Percentiles rank a stretch among this genome's conserved stretches.
Evolutionary conservation across 1,284 basidiomycete genomes (phyloP).

Genomic region (Takashimella tepidaria): DNA sequence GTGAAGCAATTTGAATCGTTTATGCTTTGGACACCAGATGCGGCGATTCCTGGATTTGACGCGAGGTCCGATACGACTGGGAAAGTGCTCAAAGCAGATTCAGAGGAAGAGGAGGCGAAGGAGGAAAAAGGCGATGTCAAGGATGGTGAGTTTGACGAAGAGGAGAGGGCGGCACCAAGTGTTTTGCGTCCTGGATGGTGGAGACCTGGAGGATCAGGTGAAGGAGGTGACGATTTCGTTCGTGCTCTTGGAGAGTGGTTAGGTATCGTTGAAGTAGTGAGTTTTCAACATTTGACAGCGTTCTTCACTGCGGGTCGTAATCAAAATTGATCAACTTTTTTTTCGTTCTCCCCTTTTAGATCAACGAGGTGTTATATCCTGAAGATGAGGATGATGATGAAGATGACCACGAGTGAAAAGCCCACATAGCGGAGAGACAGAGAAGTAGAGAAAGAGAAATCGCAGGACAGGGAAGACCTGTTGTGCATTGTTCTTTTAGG

Average conservation of each 20-base stretch:
- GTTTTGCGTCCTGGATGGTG: constrained; percentile 34
- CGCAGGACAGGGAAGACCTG: too few species aligned
- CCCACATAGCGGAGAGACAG: too few species aligned
- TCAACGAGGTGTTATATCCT: not conserved
- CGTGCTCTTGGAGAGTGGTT: constrained; percentile 42
- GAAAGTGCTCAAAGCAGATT: not conserved
- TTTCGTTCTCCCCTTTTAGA: too few species aligned
- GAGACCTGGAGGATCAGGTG: constrained; percentile 37
- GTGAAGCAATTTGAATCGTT: constrained; percentile 24
- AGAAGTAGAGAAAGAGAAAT: too few species aligned
- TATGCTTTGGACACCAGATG: constrained; percentile 42
- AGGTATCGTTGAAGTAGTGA: constrained; percentile 36
- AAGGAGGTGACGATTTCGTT: constrained; percentile 45
- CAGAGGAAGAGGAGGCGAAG: not conserved
- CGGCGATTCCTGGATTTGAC: constrained; percentile 31
- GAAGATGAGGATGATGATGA: not conserved
- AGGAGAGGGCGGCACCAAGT: not conserved
- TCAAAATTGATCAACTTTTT: too few species aligned
- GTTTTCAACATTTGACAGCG: too few species aligned
- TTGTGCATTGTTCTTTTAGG: too few species aligned
- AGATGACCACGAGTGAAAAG: not conserved
- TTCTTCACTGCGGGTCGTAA: not conserved
- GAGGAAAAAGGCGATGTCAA: not conserved
- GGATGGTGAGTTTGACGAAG: not conserved
- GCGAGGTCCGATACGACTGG: constrained; percentile 12